These are phyloP conservation scores for Talaromyces marneffei DNA, from an alignment of 2,329 filamentous ascomycete genomes.

Conservation along the genomic window DNA sequence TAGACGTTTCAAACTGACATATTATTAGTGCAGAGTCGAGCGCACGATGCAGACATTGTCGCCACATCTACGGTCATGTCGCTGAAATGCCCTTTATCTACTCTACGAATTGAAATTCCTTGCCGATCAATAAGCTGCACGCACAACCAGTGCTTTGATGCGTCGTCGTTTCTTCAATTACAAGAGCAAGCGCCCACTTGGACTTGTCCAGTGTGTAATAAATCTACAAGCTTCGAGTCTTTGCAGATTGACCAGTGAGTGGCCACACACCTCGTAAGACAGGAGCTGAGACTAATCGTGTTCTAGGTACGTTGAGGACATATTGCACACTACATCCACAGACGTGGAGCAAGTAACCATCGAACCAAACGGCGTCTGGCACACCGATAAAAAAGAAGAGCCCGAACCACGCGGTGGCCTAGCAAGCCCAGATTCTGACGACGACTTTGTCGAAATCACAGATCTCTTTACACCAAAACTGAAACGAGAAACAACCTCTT, in stretches of 20 bases:
- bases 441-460: slow-evolving; percentile 42
- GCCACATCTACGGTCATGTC: slow-evolving; percentile 84
- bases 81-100: slow-evolving; percentile 86
- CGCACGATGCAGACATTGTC: slow-evolving; percentile 81
- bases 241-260: slow-evolving; percentile 81
- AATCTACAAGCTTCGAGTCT: slow-evolving; percentile 69
- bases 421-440: slow-evolving; percentile 1
- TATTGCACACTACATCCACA: slow-evolving; percentile 65
- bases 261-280: background rate
- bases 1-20: slow-evolving; percentile 17
- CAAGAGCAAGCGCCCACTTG: slow-evolving; percentile 96
- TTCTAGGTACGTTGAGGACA: slow-evolving; percentile 75
- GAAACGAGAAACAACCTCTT: slow-evolving; percentile 31
- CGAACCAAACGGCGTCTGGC: slow-evolving; percentile 80
- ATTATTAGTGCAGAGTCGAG: slow-evolving; percentile 66
- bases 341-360: slow-evolving; percentile 81
- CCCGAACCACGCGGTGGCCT: slow-evolving; percentile 44
- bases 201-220: slow-evolving; percentile 92
- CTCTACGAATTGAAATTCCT: slow-evolving; percentile 71
- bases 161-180: slow-evolving; percentile 80
- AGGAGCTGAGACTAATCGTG: slow-evolving; percentile 9
- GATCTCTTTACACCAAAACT: slow-evolving; percentile 18
- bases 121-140: slow-evolving; percentile 74
- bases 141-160: slow-evolving; percentile 94
- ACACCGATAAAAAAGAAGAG: slow-evolving; percentile 41